Evolutionary conservation across 2,329 filamentous ascomycete species (phyloP), one percentile per base, ranked within the genome.

Genomic region (Huntiella savannae): DNA sequence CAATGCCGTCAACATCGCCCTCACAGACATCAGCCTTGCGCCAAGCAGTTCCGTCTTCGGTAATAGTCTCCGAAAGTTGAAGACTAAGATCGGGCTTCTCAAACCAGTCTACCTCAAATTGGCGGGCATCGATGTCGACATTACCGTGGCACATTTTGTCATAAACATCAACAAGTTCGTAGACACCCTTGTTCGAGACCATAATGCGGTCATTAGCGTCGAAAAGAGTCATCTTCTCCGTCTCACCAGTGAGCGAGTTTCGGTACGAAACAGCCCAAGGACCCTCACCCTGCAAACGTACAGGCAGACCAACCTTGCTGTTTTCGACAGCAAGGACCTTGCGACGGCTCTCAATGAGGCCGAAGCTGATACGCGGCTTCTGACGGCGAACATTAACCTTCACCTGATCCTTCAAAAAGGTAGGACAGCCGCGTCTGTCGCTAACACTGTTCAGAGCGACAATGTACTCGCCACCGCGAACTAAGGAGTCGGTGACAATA

Each of bases 381-480:
- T 96, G 88, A 47, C 86, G 80, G 43, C 87, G 76, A 43, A 96
- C 91, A 10, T 79, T 74, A 50, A 98, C 82, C 62, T 82, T 88
- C 45, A 80, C 71, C 58, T 88, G 83, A 48, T 91, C 82, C 55
- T 91, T 82, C 47, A 96, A 63, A 57, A 82, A 80, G 45, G 83
- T 84, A 55, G 86, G 86, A 63, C 91, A 98, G 37, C 79, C 81
- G 48, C 83, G 80, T 57, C 73, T 79, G 57, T 98, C 91, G 53
- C 85, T 83, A 47, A 98, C 75, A 54, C 80, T 88, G 45, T 80
- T 85, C 50, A 98, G 67, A 40, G 86, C 79, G 50, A 98, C 64
- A 8, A 81, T 83, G 59, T 96, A 95, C 56, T 95, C 86, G 46
- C 91, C 91, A 50, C 91, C 91, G 57, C 81, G 79, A 5, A 69